Conservation (phyloP, 2,329 filamentous ascomycete genomes). For the Chaetomium globosum region DNA sequence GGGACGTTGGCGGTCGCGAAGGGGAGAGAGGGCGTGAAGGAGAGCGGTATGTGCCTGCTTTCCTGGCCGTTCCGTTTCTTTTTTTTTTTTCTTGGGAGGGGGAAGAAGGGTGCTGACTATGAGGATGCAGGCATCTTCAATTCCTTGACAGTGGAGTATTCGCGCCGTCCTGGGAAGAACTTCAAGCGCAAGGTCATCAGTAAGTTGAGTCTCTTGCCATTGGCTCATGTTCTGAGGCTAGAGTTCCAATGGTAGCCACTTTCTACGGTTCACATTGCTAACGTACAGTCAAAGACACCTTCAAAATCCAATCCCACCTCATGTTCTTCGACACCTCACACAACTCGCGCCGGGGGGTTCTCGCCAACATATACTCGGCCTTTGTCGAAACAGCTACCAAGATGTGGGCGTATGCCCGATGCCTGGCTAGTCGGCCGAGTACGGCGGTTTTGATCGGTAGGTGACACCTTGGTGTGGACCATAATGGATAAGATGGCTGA, state of each 20-base stretch:
- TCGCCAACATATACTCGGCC: conserved; percentile 73
- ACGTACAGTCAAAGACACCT: conserved; percentile 51
- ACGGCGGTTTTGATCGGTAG: conserved; percentile 65
- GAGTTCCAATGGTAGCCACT: background rate
- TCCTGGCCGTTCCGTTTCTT: background rate
- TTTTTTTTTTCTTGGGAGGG: background rate
- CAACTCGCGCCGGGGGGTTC: conserved; percentile 70
- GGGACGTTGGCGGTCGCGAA: conserved; percentile 73
- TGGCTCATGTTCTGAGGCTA: background rate
- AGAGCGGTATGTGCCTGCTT: conserved; percentile 48
- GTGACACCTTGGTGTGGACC: conserved; percentile 22
- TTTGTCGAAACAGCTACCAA: conserved; percentile 80
- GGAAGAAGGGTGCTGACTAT: conserved; percentile 23
- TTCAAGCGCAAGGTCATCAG: conserved; percentile 80
- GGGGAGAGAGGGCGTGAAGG: conserved; percentile 59
- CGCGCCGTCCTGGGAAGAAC: conserved; percentile 70
- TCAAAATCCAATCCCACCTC: conserved; percentile 81
- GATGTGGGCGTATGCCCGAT: conserved; percentile 63
- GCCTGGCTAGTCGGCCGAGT: conserved; percentile 64
- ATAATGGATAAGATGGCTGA: background rate
- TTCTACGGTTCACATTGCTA: background rate
- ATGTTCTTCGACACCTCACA: conserved; percentile 82
- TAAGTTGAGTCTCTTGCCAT: conserved; percentile 44
- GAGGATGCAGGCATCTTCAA: conserved; percentile 58
- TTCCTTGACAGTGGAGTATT: conserved; percentile 77